Percentiles rank a stretch among this genome's conserved stretches.
Conservation (phyloP, 768 basidiomycete species). For the Hypholoma sublateritium region DNA sequence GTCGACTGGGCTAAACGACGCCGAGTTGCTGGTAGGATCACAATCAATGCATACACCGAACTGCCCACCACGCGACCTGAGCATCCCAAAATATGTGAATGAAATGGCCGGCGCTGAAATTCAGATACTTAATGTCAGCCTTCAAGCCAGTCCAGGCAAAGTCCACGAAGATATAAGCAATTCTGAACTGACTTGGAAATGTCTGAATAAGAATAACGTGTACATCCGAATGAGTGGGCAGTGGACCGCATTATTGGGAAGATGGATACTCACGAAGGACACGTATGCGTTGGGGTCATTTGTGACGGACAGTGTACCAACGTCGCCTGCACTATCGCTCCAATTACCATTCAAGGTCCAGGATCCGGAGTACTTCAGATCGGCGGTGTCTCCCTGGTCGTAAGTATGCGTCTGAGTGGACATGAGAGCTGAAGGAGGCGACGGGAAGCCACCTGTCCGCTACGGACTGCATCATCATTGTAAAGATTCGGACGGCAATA, state of each 20-base stretch:
- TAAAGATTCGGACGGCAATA: too few relatives aligned
- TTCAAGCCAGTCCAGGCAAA: too few relatives aligned
- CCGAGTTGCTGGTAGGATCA: constrained; percentile 16
- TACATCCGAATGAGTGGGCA: neutral
- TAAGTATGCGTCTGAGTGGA: too few relatives aligned
- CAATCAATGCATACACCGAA: constrained; percentile 35
- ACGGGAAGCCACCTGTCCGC: too few relatives aligned
- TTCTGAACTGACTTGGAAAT: neutral
- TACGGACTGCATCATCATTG: too few relatives aligned
- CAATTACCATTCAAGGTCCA: neutral
- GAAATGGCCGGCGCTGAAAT: neutral
- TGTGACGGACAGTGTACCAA: neutral
- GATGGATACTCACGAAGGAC: neutral
- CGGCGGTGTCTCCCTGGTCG: neutral
- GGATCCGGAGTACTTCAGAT: neutral
- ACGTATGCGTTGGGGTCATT: neutral
- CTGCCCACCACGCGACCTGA: constrained; percentile 23
- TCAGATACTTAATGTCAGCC: neutral
- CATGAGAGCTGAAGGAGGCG: too few relatives aligned
- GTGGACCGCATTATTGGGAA: too few relatives aligned
- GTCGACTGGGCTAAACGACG: constrained; percentile 14
- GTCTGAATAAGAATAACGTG: neutral
- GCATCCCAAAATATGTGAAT: neutral
- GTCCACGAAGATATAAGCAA: too few relatives aligned
- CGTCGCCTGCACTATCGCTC: neutral